Percentiles rank a stretch among this genome's conserved stretches.
phyloP scores from a whole-genome alignment of 192 early-diverging fungal species.

The Coemansia javaensis region DNA sequence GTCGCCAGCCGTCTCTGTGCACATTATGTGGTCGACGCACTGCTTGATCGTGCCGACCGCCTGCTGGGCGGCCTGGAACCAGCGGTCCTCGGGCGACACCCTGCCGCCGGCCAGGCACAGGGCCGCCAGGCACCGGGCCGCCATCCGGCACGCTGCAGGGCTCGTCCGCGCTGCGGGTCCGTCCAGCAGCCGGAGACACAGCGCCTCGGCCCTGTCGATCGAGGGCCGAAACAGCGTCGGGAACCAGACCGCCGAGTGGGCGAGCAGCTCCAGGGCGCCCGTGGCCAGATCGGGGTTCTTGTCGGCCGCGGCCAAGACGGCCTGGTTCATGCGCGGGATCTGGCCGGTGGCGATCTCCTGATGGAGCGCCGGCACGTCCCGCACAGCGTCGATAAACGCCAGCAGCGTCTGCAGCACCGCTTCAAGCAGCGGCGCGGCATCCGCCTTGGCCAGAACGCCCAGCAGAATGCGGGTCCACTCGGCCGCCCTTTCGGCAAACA shows the following conservation, averaged over 20 bases:
- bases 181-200: slow-evolving; percentile 30
- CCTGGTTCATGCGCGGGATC: slow-evolving; percentile 48
- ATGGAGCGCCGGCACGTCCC: slow-evolving; percentile 33
- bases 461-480: slow-evolving; percentile 41
- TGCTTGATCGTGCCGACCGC: slow-evolving; percentile 31
- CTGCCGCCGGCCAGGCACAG: slow-evolving; percentile 37
- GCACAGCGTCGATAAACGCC: slow-evolving; percentile 38
- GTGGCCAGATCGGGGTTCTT: slow-evolving; percentile 29
- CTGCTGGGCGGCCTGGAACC: slow-evolving; percentile 32
- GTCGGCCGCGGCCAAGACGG: slow-evolving; percentile 28
- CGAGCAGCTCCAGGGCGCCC: slow-evolving; percentile 21
- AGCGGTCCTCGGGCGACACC: slow-evolving; percentile 33
- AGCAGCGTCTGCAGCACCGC: slow-evolving; percentile 31
- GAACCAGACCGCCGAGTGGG: slow-evolving; percentile 39
- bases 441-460: slow-evolving; percentile 26
- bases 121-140: slow-evolving; percentile 21
- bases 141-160: slow-evolving; percentile 3
- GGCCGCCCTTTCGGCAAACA: slow-evolving; percentile 29
- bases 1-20: neutral
- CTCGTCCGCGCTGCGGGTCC: slow-evolving; percentile 2
- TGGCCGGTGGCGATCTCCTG: slow-evolving; percentile 39
- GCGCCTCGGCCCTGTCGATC: slow-evolving; percentile 34
- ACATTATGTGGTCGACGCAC: slow-evolving; percentile 46
- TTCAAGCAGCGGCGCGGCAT: slow-evolving; percentile 13
- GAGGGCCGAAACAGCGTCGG: slow-evolving; percentile 43